Percentiles rank a stretch among this genome's conserved stretches.
Evolutionary conservation across 768 basidiomycete genomes (phyloP).

Genomic region (Jaapia argillacea): DNA sequence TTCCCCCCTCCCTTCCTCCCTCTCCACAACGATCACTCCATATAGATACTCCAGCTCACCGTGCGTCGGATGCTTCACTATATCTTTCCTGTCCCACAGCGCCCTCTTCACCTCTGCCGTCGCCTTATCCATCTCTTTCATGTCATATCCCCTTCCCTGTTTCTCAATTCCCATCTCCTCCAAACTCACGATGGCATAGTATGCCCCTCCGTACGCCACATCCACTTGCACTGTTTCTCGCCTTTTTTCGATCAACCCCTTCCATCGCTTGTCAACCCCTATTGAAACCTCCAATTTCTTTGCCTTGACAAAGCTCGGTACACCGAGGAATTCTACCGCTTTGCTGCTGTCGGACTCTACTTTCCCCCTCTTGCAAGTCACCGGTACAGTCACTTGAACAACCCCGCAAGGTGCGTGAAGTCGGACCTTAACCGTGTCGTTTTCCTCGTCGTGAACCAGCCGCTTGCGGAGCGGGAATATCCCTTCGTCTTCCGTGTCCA

Average conservation of each 20-base stretch:
- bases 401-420: conserved; percentile 31
- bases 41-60: conserved; percentile 26
- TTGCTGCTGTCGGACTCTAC: conserved; percentile 19
- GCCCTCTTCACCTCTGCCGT: conserved; percentile 18
- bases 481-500: conserved; percentile 24
- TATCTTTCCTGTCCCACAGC: conserved; percentile 11
- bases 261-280: conserved; percentile 18
- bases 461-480: conserved; percentile 21
- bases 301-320: conserved; percentile 24
- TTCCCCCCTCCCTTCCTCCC: conserved; percentile 8
- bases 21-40: conserved; percentile 27
- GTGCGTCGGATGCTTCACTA: conserved; percentile 21
- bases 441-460: conserved; percentile 13
- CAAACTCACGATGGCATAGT: conserved; percentile 27
- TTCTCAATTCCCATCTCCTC: conserved; percentile 20
- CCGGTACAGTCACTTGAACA: conserved; percentile 22
- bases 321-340: conserved; percentile 24
- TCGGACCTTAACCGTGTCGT: conserved; percentile 13
- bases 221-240: conserved; percentile 17
- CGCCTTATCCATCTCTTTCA: conserved; percentile 20
- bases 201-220: conserved; percentile 29
- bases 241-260: conserved; percentile 8
- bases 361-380: conserved; percentile 3
- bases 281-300: conserved; percentile 18
- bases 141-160: conserved; percentile 1